These are phyloP conservation scores for Hypoxylon trugodes DNA, from an alignment of 495 filamentous ascomycete genomes.

Conservation along the genomic window DNA sequence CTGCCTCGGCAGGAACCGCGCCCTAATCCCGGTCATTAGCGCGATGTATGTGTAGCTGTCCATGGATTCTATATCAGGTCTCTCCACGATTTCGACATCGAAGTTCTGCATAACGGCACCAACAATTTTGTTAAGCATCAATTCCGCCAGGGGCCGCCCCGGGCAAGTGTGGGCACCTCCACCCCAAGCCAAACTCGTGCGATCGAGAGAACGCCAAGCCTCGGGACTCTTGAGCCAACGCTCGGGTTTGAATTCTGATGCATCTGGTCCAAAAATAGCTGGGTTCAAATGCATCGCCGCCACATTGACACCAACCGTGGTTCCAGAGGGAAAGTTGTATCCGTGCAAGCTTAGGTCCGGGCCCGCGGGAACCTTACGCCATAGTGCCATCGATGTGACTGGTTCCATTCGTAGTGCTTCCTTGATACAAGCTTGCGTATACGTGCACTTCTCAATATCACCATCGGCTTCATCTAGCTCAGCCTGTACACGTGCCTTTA, in stretches of 20 bases:
- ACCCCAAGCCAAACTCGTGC: slow-evolving; percentile 63
- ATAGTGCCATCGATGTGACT: slow-evolving; percentile 63
- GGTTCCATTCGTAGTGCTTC: slow-evolving; percentile 70
- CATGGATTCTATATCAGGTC: slow-evolving; percentile 30
- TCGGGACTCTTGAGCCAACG: slow-evolving; percentile 60
- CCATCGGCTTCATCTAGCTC: slow-evolving; percentile 36
- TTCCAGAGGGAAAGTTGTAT: slow-evolving; percentile 60
- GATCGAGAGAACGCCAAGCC: slow-evolving; percentile 50
- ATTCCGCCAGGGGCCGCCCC: slow-evolving; percentile 69
- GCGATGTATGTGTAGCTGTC: slow-evolving; percentile 49
- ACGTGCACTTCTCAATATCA: slow-evolving; percentile 37
- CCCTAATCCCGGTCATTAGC: slow-evolving; percentile 51
- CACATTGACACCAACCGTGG: slow-evolving; percentile 66
- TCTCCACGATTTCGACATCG: slow-evolving; percentile 50
- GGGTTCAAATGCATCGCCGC: slow-evolving; percentile 65
- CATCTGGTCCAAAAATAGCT: slow-evolving; percentile 63
- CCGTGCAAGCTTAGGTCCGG: slow-evolving; percentile 58
- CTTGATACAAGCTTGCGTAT: slow-evolving; percentile 68
- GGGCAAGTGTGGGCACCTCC: slow-evolving; percentile 73
- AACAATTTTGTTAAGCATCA: slow-evolving; percentile 72
- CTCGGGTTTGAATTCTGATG: slow-evolving; percentile 61
- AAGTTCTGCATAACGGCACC: slow-evolving; percentile 68
- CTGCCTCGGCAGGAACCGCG: slow-evolving; percentile 10
- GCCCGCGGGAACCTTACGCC: slow-evolving; percentile 62
- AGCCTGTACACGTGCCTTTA: slow-evolving; percentile 29